Evolutionary conservation across 192 early-diverging fungal genomes (phyloP), one percentile per base, ranked within the genome.

Genomic region (Coemansia sp.): DNA sequence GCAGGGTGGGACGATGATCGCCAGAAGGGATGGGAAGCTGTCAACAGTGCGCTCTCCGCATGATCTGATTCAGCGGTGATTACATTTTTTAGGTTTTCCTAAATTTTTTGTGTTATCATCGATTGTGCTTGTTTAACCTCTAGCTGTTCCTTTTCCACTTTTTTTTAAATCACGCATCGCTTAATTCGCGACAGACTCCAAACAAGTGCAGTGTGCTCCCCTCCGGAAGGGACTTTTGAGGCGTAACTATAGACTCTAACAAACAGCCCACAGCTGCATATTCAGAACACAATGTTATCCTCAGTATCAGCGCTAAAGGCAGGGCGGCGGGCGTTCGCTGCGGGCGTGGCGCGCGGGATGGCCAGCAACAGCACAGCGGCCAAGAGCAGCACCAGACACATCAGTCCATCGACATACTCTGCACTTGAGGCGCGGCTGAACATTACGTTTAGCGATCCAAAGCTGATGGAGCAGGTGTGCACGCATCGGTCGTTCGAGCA

Each of bases 401-500:
- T 48, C 19, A 52, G 69, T 26, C 11, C 59, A 2, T 64, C 61
- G 18, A 81, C 72, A 35, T 81, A 56, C 54, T 41, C 71, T 19
- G 75, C 84, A 18, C 61, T 85, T 16, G 60, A 59, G 27, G 70
- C 81, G 19, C 74, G 83, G 43, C 68, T 85, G 60, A 74, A 78
- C 39, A 52, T 82, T 59, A 62, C 62, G 54, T 80, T 88, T 54
- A 72, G 71, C 39, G 81, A 83, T 55, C 62, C 68, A 39, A 53
- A 49, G 19, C 52, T 80, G 27, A 73, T 85, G 75, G 74, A 82
- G 76, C 85, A 74, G 32, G 81, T 83, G 32, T 78, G 86, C 59
- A 88, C 86, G 13, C 85, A 88, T 65, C 63, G 59, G 55, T 85
- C 85, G 51, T 85, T 68, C 45, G 83, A 84, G 63, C 69, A 81